Evolutionary conservation across 176 grass and related monocot genomes (phyloP).

Genomic region (Canna indica): DNA sequence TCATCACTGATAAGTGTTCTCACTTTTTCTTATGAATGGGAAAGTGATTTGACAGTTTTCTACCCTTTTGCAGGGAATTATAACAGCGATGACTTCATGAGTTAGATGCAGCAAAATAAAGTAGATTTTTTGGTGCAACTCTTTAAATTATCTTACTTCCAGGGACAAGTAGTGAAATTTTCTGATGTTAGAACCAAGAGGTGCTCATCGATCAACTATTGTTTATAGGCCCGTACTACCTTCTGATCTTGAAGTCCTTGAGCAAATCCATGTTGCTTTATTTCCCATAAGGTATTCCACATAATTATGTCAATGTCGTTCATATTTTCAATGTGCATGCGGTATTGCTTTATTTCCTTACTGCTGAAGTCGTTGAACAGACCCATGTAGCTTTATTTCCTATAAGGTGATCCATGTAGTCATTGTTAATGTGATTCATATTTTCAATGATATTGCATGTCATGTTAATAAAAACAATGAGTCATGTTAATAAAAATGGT

Average conservation of each 20-base stretch:
- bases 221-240: constrained; percentile 82
- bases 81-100: neutral
- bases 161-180: constrained; percentile 29
- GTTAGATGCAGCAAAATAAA: constrained; percentile 11
- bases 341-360: too few relatives aligned
- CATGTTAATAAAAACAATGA: constrained; percentile 1
- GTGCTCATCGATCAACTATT: constrained; percentile 51
- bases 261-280: constrained; percentile 77
- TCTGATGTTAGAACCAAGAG: constrained; percentile 90
- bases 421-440: neutral
- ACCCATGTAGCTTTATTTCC: too few relatives aligned
- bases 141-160: constrained; percentile 3
- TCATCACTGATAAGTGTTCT: neutral
- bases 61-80: neutral
- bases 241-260: constrained; percentile 76
- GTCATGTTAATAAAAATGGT: too few relatives aligned
- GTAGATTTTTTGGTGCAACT: neutral
- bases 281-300: constrained; percentile 73
- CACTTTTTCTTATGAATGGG: neutral
- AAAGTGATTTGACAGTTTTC: neutral
- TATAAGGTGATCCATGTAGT: neutral
- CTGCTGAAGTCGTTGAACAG: too few relatives aligned
- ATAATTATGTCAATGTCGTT: constrained; percentile 9
- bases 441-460: neutral
- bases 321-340: too few relatives aligned